These are phyloP conservation scores for Silene coronaria DNA, from an alignment of 179 eudicot genomes.

Conservation along the genomic window DNA sequence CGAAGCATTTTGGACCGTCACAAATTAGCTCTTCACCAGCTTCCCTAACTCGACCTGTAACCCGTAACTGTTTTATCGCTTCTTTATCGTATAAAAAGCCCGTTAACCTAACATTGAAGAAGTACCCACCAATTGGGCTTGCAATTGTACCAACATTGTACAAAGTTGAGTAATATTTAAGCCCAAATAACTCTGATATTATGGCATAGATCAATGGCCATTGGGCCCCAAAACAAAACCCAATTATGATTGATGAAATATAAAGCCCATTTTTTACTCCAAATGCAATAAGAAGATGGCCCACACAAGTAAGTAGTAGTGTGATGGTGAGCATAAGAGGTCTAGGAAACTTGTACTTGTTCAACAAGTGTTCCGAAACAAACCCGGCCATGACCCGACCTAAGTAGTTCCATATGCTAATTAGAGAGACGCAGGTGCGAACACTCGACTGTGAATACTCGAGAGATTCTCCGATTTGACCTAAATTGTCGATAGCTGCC, in stretches of 20 bases:
- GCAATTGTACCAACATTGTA: slow-evolving; percentile 25
- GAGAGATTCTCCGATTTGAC: slow-evolving; percentile 21
- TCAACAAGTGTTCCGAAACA: slow-evolving; percentile 19
- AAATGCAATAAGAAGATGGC: slow-evolving; percentile 21
- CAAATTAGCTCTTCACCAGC: slow-evolving; percentile 17
- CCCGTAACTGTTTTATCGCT: slow-evolving; percentile 13
- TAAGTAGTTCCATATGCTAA: slow-evolving; percentile 24
- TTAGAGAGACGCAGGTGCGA: slow-evolving; percentile 13
- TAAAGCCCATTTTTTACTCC: slow-evolving; percentile 24
- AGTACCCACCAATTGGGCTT: slow-evolving; percentile 23
- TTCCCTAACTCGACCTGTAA: slow-evolving; percentile 12
- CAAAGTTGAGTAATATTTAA: slow-evolving; percentile 25
- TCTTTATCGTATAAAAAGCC: slow-evolving; percentile 28
- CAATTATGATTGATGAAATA: slow-evolving; percentile 22
- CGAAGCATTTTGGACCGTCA: slow-evolving; percentile 18
- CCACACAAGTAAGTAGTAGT: slow-evolving; percentile 18
- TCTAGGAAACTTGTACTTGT: slow-evolving; percentile 28
- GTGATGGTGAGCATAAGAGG: slow-evolving; percentile 17
- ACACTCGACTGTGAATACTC: slow-evolving; percentile 15
- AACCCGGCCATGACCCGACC: slow-evolving; percentile 23
- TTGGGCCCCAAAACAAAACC: slow-evolving; percentile 29
- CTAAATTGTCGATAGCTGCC: slow-evolving; percentile 20
- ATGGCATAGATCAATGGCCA: slow-evolving; percentile 22
- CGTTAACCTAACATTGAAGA: slow-evolving; percentile 23
- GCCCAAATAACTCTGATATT: slow-evolving; percentile 29